Evolutionary conservation across 179 eudicot species (phyloP), one percentile per base, ranked within the genome.

Genomic region (Carnegiea gigantea): DNA sequence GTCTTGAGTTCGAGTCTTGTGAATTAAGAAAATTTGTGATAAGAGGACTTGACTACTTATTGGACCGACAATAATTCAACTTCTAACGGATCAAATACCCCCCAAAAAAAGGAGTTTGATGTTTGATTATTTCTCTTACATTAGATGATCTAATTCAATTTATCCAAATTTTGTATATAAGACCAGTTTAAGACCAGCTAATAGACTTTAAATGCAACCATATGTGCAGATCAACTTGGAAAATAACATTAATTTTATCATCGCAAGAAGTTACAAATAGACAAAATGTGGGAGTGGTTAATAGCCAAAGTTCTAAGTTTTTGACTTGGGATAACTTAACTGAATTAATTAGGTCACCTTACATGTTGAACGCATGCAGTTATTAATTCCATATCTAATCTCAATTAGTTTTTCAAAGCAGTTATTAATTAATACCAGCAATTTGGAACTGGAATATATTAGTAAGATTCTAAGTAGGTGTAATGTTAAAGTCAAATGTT

Each of bases 251-350:
- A 33, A 30, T 30, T 60, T 6, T n/a, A 59, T 17, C 6, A 83
- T 68, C 59, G 83, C 38, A 80, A 20, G 21, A 72, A 30, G 7
- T 10, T 71, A 5, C 23, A 43, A 26, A 2, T 28, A 44, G n/a
- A 26, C 24, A 48, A 51, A 71, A 6, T 70, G 57, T 51, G 82
- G 85, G 78, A 78, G 83, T 80, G 80, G 88, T 78, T 80, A 57
- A 51, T 75, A 60, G 76, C 75, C 87, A 78, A 73, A 87, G 77
- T 17, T 33, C 64, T 80, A 38, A 79, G 74, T 54, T 9, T 76
- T 85, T 86, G 86, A 84, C 87, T 85, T 84, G 26, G 36, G 72
- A 46, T 53, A 51, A 43, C 68, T 46, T 53, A 44, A 43, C 76
- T 57, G 30, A n/a, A 51, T 54, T 57, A 30, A 30, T 30, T 73